Percentiles rank a stretch among this genome's conserved stretches.
Evolutionary conservation across 805 yeast genomes (phyloP).

Genomic region (Ascoidea asiatica): DNA sequence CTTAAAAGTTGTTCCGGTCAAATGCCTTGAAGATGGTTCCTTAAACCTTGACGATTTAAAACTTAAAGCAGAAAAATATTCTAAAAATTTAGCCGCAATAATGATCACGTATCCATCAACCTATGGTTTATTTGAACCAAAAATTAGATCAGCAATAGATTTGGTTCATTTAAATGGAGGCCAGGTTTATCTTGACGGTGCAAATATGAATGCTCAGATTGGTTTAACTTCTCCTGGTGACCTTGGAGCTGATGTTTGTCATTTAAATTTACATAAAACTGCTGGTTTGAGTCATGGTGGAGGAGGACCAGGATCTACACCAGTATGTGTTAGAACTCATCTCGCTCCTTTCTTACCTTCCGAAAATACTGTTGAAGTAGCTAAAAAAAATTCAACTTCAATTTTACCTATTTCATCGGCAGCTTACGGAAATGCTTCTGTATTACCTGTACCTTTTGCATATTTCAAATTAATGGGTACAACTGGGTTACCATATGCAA

Average conservation of each 20-base stretch:
- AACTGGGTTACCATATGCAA: conserved; percentile 69
- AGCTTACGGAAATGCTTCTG: conserved; percentile 91
- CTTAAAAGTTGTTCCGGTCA: conserved; percentile 82
- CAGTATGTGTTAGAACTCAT: conserved; percentile 83
- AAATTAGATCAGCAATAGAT: conserved; percentile 74
- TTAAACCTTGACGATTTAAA: conserved; percentile 69
- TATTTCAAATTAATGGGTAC: conserved; percentile 93
- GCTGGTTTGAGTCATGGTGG: conserved; percentile 98
- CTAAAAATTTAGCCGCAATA: conserved; percentile 66
- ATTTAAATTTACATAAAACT: conserved; percentile 90
- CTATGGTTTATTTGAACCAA: conserved; percentile 91
- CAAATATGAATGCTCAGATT: conserved; percentile 98
- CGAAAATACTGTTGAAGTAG: conserved; percentile 49
- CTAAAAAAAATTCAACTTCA: conserved; percentile 25
- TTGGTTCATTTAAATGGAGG: conserved; percentile 80
- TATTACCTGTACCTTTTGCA: conserved; percentile 86
- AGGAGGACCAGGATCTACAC: conserved; percentile 99
- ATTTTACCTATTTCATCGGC: conserved; percentile 82
- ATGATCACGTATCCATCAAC: conserved; percentile 98
- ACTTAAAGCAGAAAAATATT: conserved; percentile 57
- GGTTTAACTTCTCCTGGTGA: conserved; percentile 97
- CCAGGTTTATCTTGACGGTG: conserved; percentile 95
- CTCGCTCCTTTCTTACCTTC: conserved; percentile 71
- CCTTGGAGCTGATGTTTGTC: conserved; percentile 96
- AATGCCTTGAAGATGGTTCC: conserved; percentile 77